phyloP scores from a whole-genome alignment of 331 rosid genomes.

The Malus hybrid region DNA sequence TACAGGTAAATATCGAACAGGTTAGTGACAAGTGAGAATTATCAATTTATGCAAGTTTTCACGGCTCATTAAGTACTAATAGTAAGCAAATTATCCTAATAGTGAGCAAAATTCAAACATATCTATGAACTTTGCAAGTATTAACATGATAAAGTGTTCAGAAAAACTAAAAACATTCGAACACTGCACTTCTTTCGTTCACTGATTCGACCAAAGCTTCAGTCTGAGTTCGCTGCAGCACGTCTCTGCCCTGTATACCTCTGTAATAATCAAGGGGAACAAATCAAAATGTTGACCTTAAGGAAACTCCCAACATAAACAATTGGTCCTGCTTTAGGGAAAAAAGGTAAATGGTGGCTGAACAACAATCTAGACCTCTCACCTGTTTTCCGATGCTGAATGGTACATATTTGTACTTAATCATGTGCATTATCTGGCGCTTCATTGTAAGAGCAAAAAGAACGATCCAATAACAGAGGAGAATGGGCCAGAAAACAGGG shows the following conservation, averaged over 20 bases:
- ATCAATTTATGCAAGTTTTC: conserved; percentile 15
- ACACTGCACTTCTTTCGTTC: conserved; percentile 19
- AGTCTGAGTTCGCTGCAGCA: conserved; percentile 31
- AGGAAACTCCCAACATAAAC: not conserved
- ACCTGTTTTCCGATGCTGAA: conserved; percentile 64
- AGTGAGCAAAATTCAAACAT: conserved; percentile 2
- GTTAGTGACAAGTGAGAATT: not conserved
- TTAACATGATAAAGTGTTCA: conserved; percentile 7
- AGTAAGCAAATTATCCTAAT: conserved; percentile 2
- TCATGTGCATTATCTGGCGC: conserved; percentile 77
- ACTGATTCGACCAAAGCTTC: conserved; percentile 8
- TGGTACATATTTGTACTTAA: conserved; percentile 60
- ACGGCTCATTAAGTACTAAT: not conserved
- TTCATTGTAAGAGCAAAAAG: conserved; percentile 72
- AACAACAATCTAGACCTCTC: conserved; percentile 1
- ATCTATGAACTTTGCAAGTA: conserved; percentile 3
- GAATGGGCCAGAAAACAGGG: conserved; percentile 76
- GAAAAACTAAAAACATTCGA: conserved; percentile 16
- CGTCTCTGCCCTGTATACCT: conserved; percentile 42
- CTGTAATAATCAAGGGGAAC: conserved; percentile 24
- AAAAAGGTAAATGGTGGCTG: not conserved
- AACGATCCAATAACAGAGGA: conserved; percentile 59
- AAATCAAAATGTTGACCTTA: not conserved
- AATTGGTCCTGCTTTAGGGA: not conserved
- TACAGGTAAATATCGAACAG: not conserved